Percentiles rank a stretch among this genome's conserved stretches.
Evolutionary conservation across 2,329 filamentous ascomycete species (phyloP).

Genomic region (Ambrosiella xylebori): DNA sequence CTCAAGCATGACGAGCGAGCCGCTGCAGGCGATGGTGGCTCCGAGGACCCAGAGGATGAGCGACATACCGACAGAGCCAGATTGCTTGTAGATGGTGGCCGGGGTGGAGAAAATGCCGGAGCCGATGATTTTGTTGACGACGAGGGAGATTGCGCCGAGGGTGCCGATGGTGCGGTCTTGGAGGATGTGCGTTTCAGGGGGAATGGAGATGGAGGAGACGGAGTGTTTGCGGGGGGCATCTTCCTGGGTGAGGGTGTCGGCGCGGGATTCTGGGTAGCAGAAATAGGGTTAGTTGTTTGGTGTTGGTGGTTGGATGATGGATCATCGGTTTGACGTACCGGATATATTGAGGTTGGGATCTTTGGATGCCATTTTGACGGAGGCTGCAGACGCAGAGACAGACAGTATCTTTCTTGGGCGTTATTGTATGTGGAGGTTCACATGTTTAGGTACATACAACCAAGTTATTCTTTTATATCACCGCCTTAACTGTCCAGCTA

Average conservation of each 20-base stretch:
- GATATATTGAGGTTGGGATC: conserved; percentile 4
- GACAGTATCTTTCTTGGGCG: no score
- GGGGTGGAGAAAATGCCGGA: conserved; percentile 40
- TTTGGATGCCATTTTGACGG: not conserved
- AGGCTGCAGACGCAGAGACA: no score
- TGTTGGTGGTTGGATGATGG: no score
- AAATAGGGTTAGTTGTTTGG: no score
- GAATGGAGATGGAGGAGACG: not conserved
- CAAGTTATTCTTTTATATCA: no score
- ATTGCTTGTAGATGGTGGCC: conserved; percentile 32
- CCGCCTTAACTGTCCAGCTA: not conserved
- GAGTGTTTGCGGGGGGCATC: not conserved
- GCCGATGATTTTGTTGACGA: conserved; percentile 43
- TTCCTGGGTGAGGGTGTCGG: conserved; percentile 2
- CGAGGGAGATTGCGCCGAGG: conserved; percentile 34
- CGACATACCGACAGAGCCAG: conserved; percentile 29
- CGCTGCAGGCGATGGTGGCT: conserved; percentile 38
- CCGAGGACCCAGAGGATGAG: conserved; percentile 16
- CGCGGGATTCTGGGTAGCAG: not conserved
- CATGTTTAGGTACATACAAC: not conserved
- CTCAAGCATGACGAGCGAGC: conserved; percentile 44
- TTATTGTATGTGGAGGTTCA: no score
- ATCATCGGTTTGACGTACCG: not conserved
- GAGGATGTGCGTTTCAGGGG: not conserved
- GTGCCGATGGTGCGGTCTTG: conserved; percentile 30